These are phyloP conservation scores for Penicillium psychrofluorescens DNA, from an alignment of 495 filamentous ascomycete species.

Conservation along the genomic window DNA sequence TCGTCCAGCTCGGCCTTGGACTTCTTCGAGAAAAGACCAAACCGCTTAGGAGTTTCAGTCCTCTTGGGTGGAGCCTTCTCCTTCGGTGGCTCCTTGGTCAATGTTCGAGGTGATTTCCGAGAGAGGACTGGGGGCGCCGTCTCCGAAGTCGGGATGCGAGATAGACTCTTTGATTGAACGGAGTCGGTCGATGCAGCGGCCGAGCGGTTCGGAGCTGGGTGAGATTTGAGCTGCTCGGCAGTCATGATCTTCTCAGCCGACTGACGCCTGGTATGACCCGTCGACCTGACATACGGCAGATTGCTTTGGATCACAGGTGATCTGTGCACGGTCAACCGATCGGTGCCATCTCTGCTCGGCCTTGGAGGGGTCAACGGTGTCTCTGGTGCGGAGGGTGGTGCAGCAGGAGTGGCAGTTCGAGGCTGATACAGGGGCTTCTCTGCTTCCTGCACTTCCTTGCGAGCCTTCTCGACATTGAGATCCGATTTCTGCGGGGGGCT, in stretches of 20 bases:
- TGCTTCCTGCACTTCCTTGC: conserved; percentile 17
- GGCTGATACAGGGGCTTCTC: conserved; percentile 15
- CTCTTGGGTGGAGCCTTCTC: conserved; percentile 17
- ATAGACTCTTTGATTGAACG: conserved; percentile 25
- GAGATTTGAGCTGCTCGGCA: not conserved
- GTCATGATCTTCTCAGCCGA: conserved; percentile 27
- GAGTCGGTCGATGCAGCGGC: conserved; percentile 33
- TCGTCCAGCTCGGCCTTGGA: conserved; percentile 56
- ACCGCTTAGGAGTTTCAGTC: conserved; percentile 42
- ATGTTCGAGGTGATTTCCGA: conserved; percentile 23
- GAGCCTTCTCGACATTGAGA: conserved; percentile 15
- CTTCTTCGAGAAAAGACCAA: conserved; percentile 71
- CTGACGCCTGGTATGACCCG: conserved; percentile 34
- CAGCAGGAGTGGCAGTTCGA: not conserved
- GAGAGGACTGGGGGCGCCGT: conserved; percentile 25
- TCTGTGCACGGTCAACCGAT: conserved; percentile 54
- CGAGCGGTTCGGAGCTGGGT: conserved; percentile 13
- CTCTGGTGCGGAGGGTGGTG: not conserved
- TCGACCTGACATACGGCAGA: conserved; percentile 40
- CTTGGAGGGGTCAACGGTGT: conserved; percentile 30
- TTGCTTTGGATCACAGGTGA: conserved; percentile 76
- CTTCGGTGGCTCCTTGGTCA: conserved; percentile 17
- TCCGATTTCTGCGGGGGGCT: conserved; percentile 16
- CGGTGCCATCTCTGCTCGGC: conserved; percentile 77
- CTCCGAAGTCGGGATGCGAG: conserved; percentile 33